Evolutionary conservation across 1,284 basidiomycete species (phyloP).

Genomic region (Ceraceosorus guamensis): DNA sequence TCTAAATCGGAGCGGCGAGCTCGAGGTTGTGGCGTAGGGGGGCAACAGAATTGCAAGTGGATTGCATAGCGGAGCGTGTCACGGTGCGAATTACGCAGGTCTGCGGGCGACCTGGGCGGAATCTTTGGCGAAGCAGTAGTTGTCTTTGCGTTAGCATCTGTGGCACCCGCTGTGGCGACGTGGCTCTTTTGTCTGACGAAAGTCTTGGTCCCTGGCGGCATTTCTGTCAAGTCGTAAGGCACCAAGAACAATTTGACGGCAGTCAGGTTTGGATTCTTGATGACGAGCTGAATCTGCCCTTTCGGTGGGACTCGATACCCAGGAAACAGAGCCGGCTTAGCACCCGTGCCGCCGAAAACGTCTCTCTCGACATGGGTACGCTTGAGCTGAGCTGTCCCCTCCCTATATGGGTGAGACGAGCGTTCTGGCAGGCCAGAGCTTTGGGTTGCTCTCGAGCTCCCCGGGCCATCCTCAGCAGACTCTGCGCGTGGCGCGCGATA

Average conservation of each 20-base stretch:
- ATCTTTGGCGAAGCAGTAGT: background rate
- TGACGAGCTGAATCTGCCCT: slow-evolving; percentile 54
- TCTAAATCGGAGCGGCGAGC: background rate
- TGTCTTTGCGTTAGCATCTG: background rate
- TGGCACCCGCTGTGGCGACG: background rate
- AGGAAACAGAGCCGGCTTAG: slow-evolving; percentile 44
- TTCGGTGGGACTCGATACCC: slow-evolving; percentile 53
- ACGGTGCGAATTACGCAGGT: background rate
- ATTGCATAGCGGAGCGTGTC: slow-evolving; percentile 39
- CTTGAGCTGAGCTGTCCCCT: too few species aligned
- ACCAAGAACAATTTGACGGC: slow-evolving; percentile 54
- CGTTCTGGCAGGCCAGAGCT: too few species aligned
- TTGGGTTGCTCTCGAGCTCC: too few species aligned
- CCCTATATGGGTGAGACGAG: too few species aligned
- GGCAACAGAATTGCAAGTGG: slow-evolving; percentile 35
- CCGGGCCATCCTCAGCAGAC: too few species aligned
- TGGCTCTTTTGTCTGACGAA: slow-evolving; percentile 34
- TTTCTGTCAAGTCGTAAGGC: slow-evolving; percentile 52
- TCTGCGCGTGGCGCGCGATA: background rate
- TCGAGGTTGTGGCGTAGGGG: slow-evolving; percentile 7
- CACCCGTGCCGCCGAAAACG: background rate
- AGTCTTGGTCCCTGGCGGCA: slow-evolving; percentile 42
- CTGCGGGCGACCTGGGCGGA: background rate
- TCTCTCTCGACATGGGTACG: background rate
- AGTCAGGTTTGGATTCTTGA: slow-evolving; percentile 50